Evolutionary conservation across 2,329 filamentous ascomycete genomes (phyloP).

Genomic region (Daldinia sp.): DNA sequence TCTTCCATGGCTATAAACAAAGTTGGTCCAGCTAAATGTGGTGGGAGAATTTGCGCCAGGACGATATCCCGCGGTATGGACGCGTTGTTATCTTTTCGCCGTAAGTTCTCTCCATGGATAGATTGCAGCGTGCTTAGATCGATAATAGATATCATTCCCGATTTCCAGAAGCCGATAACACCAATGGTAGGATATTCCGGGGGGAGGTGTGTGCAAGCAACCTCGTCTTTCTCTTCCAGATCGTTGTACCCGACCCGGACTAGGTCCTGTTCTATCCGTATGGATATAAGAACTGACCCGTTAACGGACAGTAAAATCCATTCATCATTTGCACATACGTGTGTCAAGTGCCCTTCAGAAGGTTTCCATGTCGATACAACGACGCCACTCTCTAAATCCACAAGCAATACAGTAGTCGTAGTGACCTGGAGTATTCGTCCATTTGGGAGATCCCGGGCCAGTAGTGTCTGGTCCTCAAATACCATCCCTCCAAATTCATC

Average conservation of each 20-base stretch:
- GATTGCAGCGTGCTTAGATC: conserved; percentile 74
- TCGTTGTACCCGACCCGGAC: conserved; percentile 69
- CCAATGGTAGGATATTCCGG: conserved; percentile 72
- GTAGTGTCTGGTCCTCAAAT: conserved; percentile 77
- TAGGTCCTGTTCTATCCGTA: conserved; percentile 72
- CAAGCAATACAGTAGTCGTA: conserved; percentile 69
- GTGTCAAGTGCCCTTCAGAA: conserved; percentile 73
- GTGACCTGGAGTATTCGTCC: conserved; percentile 82
- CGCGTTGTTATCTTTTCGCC: conserved; percentile 71
- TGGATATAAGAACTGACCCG: conserved; percentile 77
- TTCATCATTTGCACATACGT: conserved; percentile 78
- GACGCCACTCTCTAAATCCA: conserved; percentile 69
- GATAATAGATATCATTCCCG: conserved; percentile 82
- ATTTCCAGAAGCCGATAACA: conserved; percentile 88
- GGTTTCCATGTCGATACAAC: conserved; percentile 70
- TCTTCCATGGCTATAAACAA: conserved; percentile 93
- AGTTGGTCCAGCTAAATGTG: conserved; percentile 70
- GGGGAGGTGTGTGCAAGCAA: conserved; percentile 86
- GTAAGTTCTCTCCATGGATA: conserved; percentile 73
- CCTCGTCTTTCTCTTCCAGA: conserved; percentile 76
- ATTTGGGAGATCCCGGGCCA: conserved; percentile 73
- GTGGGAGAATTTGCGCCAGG: conserved; percentile 81
- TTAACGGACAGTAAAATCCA: conserved; percentile 80
- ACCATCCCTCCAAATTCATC: conserved; percentile 78
- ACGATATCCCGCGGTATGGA: conserved; percentile 87